A percentile compares a stretch with the other conserved stretches of the same genome.
Evolutionary conservation across 2,329 filamentous ascomycete genomes (phyloP).

Genomic region (Monosporascus sp.): DNA sequence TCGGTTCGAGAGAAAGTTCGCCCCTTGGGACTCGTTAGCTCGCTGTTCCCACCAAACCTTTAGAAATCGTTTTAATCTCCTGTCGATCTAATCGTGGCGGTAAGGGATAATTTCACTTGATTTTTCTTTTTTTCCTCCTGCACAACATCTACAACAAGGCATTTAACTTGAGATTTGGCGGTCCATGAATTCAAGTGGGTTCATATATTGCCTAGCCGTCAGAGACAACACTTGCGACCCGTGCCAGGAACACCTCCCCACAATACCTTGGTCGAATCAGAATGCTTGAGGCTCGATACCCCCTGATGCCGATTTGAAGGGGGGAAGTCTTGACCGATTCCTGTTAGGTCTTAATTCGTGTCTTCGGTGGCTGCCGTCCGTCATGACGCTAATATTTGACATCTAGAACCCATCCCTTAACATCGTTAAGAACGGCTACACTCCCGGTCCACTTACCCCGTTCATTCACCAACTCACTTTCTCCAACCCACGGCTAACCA

Average conservation of each 20-base stretch:
- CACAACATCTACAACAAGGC: conserved; percentile 19
- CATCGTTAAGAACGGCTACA: conserved; percentile 41
- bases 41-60: conserved; percentile 51
- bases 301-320: conserved; percentile 8
- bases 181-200: conserved; percentile 9
- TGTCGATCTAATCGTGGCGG: conserved; percentile 44
- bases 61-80: conserved; percentile 46
- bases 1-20: conserved; percentile 34
- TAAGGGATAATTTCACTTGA: conserved; percentile 37
- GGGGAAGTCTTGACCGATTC: too few species aligned
- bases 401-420: conserved; percentile 27
- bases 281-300: conserved; percentile 15
- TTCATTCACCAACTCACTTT: conserved; percentile 19
- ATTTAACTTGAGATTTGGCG: conserved; percentile 7
- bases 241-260: conserved; percentile 22
- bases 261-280: conserved; percentile 19
- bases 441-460: conserved; percentile 34
- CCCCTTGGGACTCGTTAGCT: conserved; percentile 59
- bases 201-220: conserved; percentile 6
- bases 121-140: conserved; percentile 9
- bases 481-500: conserved; percentile 39
- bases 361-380: too few species aligned
- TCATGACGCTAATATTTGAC: too few species aligned
- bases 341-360: too few species aligned
- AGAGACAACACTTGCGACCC: conserved; percentile 18